phyloP scores from a whole-genome alignment of 2,329 filamentous ascomycete species.

The Stagonosporopsis chrysanthemi region DNA sequence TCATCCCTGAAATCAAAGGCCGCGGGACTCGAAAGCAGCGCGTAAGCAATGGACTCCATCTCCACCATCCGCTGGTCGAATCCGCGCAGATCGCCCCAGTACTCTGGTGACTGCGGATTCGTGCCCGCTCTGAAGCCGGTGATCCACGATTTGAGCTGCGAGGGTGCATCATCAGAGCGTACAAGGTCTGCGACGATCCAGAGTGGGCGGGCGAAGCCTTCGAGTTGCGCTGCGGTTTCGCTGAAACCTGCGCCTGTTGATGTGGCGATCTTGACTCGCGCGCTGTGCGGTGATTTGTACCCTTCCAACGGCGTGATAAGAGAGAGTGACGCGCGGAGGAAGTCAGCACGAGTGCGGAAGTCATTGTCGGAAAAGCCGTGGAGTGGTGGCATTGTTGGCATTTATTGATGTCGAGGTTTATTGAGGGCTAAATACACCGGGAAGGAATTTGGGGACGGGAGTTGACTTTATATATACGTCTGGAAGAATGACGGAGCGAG shows the following conservation, averaged over 20 bases:
- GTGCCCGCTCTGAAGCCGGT: constrained; percentile 27
- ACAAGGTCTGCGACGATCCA: constrained; percentile 25
- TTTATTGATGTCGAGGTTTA: background rate
- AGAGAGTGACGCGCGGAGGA: constrained; percentile 15
- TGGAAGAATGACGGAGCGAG: background rate
- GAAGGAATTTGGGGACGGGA: background rate
- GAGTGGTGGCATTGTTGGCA: constrained; percentile 21
- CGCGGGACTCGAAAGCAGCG: constrained; percentile 51
- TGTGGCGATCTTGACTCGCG: constrained; percentile 27
- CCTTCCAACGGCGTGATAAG: constrained; percentile 22
- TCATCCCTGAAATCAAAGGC: constrained; percentile 38
- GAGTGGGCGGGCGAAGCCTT: constrained; percentile 29
- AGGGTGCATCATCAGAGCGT: background rate
- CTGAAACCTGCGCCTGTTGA: constrained; percentile 28
- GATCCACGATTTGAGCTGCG: constrained; percentile 20
- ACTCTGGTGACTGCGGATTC: constrained; percentile 40
- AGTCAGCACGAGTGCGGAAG: constrained; percentile 18
- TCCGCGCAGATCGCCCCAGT: constrained; percentile 55
- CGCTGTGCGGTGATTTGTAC: constrained; percentile 22
- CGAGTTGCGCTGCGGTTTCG: constrained; percentile 30
- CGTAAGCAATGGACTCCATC: constrained; percentile 56
- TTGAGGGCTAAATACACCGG: too few species aligned
- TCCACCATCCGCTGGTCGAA: constrained; percentile 61
- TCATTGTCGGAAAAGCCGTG: constrained; percentile 27
- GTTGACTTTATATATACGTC: background rate